Conservation (phyloP, 1,284 basidiomycete genomes). For the Pseudozyma hubeiensis region DNA sequence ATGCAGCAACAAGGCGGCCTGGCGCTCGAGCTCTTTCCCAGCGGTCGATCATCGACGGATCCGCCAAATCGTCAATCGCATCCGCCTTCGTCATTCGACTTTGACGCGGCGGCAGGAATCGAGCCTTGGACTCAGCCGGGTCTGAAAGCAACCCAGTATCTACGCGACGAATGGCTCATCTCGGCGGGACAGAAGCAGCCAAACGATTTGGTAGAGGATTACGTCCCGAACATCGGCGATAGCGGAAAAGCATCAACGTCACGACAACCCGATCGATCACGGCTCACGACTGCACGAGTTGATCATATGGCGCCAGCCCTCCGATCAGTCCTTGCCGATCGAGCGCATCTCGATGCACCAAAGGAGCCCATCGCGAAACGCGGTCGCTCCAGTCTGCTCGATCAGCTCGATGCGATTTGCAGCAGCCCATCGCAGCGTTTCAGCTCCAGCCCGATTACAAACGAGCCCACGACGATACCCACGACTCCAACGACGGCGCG, state of each 20-base stretch:
- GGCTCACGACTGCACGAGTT: neutral
- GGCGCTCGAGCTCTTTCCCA: slow-evolving; percentile 35
- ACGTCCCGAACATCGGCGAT: neutral
- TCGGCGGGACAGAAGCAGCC: slow-evolving; percentile 33
- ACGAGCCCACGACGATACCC: neutral
- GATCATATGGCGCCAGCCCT: neutral
- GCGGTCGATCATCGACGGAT: slow-evolving; percentile 5
- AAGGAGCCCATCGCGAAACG: neutral
- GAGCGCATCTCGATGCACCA: neutral
- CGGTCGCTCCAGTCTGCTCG: slow-evolving; percentile 24
- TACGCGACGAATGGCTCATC: slow-evolving; percentile 35
- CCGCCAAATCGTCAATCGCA: neutral
- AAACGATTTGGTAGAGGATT: slow-evolving; percentile 20
- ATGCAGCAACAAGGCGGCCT: slow-evolving; percentile 5
- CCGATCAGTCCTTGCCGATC: neutral
- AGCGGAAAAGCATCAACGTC: neutral
- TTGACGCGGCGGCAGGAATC: slow-evolving; percentile 10
- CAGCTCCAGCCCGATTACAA: slow-evolving; percentile 3
- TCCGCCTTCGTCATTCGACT: slow-evolving; percentile 19
- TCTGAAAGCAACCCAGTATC: slow-evolving; percentile 21
- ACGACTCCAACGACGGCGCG: slow-evolving; percentile 2
- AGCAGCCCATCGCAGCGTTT: slow-evolving; percentile 18
- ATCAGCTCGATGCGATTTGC: slow-evolving; percentile 39
- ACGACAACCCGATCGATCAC: neutral
- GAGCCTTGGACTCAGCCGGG: slow-evolving; percentile 23